Base-by-base conservation (phyloP, 805 yeast species). In the Spathaspora sp. region DNA sequence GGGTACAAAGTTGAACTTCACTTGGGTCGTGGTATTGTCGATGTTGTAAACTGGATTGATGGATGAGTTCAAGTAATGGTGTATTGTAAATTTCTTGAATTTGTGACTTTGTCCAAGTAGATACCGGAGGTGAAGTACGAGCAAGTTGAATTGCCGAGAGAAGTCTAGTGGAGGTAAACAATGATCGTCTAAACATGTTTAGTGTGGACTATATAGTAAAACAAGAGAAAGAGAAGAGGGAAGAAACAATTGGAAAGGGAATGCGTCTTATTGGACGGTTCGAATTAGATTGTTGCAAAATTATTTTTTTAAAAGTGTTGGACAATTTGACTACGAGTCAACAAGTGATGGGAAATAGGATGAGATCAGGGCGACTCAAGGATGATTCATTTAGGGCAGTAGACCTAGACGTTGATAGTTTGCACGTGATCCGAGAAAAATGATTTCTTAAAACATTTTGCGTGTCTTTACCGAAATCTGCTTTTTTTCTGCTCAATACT, bases 1-100 rank as follows among this genome's bases (percentile, higher is more conserved):
- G 72, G 2, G 93, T 86, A 67, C 94, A 87, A 48, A 88, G 72
- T 62, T 88, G 94, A 23, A 87, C 85, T 61, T 86, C 83, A 0
- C 73, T 60, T 1, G 91, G 89, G 55, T 86, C 82, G 61, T 87
- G 90, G 67, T 76, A 79, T 53, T 72, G 75, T 42, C 91, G 68
- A 63, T 87, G 93, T 52, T 85, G 87, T 9, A 58, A 16, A 57
- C 85, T 89, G 0, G 93, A 83, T 39, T 72, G 70, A 61, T 73
- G 76, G 9, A 82, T 75, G 43, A 87, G 70, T 40, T 85, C 87
- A 69, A 83, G 69, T 54, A 87, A 67, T 0, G 94, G 92, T 1
- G 87, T 77, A 51, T 83, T 60, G 60, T 86, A 87, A 48, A 87
- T 83, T 46, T 78, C 79, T 14, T 69, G 63, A 51, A 87, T 75